Evolutionary conservation across 768 basidiomycete genomes (phyloP).

Genomic region (Hemileccinum impolitum): DNA sequence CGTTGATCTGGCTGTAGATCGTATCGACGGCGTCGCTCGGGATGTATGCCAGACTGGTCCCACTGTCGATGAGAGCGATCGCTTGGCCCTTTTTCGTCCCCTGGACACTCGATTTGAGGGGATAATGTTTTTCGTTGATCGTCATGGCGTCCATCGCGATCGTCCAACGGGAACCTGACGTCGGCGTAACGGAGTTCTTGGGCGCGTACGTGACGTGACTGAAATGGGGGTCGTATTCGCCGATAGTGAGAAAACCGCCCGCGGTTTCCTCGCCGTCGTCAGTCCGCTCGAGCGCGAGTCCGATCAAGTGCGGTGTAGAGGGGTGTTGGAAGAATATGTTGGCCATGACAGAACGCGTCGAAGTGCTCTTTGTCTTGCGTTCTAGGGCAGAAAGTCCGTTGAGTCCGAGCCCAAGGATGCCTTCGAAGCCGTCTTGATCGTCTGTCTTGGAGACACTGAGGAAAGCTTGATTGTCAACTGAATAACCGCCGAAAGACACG

Average conservation of each 20-base stretch:
- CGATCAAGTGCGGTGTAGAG: slow-evolving; percentile 37
- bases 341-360: slow-evolving; percentile 32
- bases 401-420: slow-evolving; percentile 28
- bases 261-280: slow-evolving; percentile 38
- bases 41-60: slow-evolving; percentile 38
- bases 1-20: slow-evolving; percentile 39
- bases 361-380: slow-evolving; percentile 13
- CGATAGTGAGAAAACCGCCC: slow-evolving; percentile 41
- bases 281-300: slow-evolving; percentile 41
- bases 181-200: slow-evolving; percentile 34
- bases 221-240: slow-evolving; percentile 39
- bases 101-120: slow-evolving; percentile 29
- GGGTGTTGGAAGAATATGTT: slow-evolving; percentile 40
- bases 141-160: slow-evolving; percentile 37
- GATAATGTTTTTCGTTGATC: slow-evolving; percentile 30
- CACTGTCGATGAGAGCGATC: slow-evolving; percentile 43
- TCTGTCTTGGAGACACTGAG: slow-evolving; percentile 18
- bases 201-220: slow-evolving; percentile 29
- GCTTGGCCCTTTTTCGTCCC: slow-evolving; percentile 30
- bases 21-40: slow-evolving; percentile 33
- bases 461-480: slow-evolving; percentile 27
- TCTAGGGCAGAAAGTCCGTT: slow-evolving; percentile 22
- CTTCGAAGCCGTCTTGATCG: slow-evolving; percentile 14
- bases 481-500: slow-evolving; percentile 35
- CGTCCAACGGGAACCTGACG: slow-evolving; percentile 39